Evolutionary conservation across 148 eudicot genomes (phyloP), one percentile per base, ranked within the genome.

Genomic region (Vaccinium vitisidaea): DNA sequence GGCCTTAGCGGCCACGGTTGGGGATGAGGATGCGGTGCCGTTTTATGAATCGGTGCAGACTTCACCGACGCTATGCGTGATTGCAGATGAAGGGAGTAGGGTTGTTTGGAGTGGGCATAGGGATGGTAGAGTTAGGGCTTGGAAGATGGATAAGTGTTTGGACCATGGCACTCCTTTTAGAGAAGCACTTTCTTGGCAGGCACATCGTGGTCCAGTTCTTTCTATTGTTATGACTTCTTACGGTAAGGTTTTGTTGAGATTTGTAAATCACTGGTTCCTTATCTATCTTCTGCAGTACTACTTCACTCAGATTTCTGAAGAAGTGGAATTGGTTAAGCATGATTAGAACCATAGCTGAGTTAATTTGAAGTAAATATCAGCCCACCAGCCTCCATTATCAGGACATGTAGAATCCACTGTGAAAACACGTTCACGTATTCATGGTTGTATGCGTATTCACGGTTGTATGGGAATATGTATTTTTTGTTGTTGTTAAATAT

Each of bases 111-210:
- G 92, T 87, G 99, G 99, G 70, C 94, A 93, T 61, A 90, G 52
- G 65, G 99, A 94, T 83, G 99, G 99, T 36, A 94, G 81, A 88
- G 94, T 97, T 83, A 87, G 90, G 89, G 91, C 96, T 79, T 97
- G 99, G 99, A 93, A 88, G 88, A 92, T 97, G 95, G 85, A 84
- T 69, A 88, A 27, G 86, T 58, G 16, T 52, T 69, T 81, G n/a
- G 83, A 86, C 19, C 36, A 13, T 5, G 88, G 90, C 15, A 65
- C 52, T 75, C 73, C 70, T 7, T 92, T 96, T 82, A 84, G 79
- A 79, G 98, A 97, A 87, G 84, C 89, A 49, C 87, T 96, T 75
- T 93, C 98, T 1, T 96, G 99, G 99, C 97, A 93, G 87, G 99
- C 98, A 30, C 98, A 96, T 83, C 89, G 89, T 10, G 92, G 93